phyloP scores from a whole-genome alignment of 176 grass and related monocot species.

The Ensete glaucum region DNA sequence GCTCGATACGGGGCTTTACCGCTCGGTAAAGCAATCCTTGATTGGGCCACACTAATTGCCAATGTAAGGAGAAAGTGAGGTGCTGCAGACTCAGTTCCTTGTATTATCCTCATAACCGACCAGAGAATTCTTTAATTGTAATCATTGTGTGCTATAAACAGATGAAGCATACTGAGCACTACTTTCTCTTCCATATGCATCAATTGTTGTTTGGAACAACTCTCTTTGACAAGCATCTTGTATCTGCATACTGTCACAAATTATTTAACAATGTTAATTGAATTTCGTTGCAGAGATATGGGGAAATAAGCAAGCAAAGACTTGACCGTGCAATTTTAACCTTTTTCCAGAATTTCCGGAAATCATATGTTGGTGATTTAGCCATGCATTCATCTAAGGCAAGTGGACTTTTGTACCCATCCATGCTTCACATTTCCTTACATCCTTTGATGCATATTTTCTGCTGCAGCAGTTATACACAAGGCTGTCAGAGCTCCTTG shows the following conservation, averaged over 20 bases:
- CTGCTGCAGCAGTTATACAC: slow-evolving; percentile 90
- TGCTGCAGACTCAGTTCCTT: no score
- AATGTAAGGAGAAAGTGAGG: no score
- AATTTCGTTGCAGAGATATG: slow-evolving; percentile 67
- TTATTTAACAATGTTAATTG: background rate
- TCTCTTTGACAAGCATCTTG: no score
- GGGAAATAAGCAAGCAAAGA: slow-evolving; percentile 89
- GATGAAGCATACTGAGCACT: background rate
- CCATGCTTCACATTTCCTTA: slow-evolving; percentile 16
- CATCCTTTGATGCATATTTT: slow-evolving; percentile 29
- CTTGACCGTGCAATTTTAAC: slow-evolving; percentile 87
- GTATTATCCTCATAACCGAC: background rate
- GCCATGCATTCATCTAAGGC: slow-evolving; percentile 67
- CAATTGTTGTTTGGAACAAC: background rate
- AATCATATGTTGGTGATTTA: slow-evolving; percentile 95
- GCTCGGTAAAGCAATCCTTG: no score
- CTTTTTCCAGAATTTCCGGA: slow-evolving; percentile 95
- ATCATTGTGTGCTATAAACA: background rate
- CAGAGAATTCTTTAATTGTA: background rate
- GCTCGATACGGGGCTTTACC: no score
- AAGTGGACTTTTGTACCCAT: slow-evolving; percentile 1
- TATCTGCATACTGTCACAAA: no score
- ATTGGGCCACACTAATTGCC: no score
- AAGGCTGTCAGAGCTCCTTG: slow-evolving; percentile 96
- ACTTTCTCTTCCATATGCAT: background rate